Base-by-base conservation (phyloP, 805 yeast genomes). In the Saccharomycopsis sp. region DNA sequence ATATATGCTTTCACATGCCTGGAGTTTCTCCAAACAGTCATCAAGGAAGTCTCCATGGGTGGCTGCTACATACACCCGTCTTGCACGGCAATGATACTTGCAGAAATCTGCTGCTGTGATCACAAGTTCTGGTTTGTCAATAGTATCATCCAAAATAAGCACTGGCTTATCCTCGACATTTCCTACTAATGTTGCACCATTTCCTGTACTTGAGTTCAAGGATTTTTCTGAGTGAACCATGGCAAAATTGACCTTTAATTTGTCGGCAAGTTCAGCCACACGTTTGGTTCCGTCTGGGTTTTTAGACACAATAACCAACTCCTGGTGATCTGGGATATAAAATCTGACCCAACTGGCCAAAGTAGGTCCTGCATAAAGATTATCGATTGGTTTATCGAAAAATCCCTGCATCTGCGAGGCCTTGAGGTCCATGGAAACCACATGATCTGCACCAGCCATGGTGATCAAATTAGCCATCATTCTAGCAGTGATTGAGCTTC, bases 401-500 rank as follows among this genome's bases (percentile, higher is more conserved):
- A 82, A 83, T 3, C 87, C 87, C 68, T 83, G 86, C 69, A 81
- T 82, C 67, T 82, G 86, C 3, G 85, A 80, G 63, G 83, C 87
- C 64, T 82, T 86, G 59, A 83, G 72, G 67, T 83, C 87, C 86
- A 83, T 82, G 2, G 86, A 81, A 52, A 83, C 80, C 50, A 81
- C 78, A 62, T 84, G 78, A 67, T 82, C 82, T 2, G 86, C 86
- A 35, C 87, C 87, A 0, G 86, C 84, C 8, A 84, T 78, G 19
- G 78, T 78, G 56, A 83, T 70, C 58, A 82, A 69, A 63, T 81
- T 80, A 54, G 86, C 86, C 54, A 77, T 68, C 58, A 77, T 59
- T 55, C 64, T 52, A 3, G 64, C 62, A 12, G 64, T 60, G 19
- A 61, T 61, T 71, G 60, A 76, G 72, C 69, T 76, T 77, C 64